Evolutionary conservation across 306 rosid species (phyloP).

Genomic region (Cucurbita argyrosperma): DNA sequence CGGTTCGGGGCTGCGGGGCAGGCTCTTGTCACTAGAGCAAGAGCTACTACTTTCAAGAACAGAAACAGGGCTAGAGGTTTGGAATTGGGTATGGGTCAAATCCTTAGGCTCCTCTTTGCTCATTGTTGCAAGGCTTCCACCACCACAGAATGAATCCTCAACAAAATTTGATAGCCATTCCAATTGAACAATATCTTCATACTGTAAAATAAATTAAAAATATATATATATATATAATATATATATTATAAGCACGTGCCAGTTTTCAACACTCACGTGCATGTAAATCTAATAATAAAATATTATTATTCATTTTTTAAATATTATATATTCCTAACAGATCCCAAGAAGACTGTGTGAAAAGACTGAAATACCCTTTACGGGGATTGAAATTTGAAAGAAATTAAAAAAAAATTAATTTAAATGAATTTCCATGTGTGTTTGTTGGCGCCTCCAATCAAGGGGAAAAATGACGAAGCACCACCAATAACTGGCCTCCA

Average conservation of each 20-base stretch:
- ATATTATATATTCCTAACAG: background rate
- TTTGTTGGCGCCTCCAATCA: constrained; percentile 2
- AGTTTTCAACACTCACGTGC: background rate
- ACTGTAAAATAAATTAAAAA: constrained; percentile 27
- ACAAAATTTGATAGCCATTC: constrained; percentile 89
- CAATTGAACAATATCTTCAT: constrained; percentile 81
- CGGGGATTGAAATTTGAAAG: background rate
- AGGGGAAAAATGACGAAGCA: constrained; percentile 7
- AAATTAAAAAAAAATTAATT: background rate
- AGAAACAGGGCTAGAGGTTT: constrained; percentile 81
- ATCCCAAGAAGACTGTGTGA: background rate
- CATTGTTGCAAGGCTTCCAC: constrained; percentile 68
- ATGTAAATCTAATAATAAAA: background rate
- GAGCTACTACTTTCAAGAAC: constrained; percentile 96
- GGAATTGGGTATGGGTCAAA: constrained; percentile 46
- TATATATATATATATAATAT: too few relatives aligned
- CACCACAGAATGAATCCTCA: constrained; percentile 83
- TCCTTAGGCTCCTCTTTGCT: constrained; percentile 32
- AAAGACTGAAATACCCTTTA: background rate
- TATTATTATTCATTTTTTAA: too few relatives aligned
- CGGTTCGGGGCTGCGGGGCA: constrained; percentile 31
- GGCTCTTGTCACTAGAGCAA: constrained; percentile 51
- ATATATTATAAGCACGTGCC: background rate
- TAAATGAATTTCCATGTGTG: background rate
- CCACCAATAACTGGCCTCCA: background rate